Conservation (phyloP, 495 filamentous ascomycete genomes). For the Tuber umbilicatum region DNA sequence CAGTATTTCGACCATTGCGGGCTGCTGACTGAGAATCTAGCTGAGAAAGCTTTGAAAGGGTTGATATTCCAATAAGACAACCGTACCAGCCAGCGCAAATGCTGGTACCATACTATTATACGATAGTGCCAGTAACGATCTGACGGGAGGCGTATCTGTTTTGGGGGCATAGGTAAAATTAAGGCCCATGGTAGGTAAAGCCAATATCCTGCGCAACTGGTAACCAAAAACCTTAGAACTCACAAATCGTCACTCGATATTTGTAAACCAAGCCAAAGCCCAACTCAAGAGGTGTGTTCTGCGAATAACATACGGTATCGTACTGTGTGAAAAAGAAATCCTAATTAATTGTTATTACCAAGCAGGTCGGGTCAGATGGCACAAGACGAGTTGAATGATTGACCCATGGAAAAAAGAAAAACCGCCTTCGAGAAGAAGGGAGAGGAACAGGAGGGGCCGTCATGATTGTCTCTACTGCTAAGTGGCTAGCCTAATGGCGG, state of each 20-base stretch:
- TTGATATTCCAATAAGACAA: not conserved
- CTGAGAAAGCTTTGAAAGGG: not conserved
- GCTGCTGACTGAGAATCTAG: not conserved
- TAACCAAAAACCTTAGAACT: not conserved
- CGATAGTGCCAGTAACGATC: not conserved
- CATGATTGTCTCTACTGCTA: too few relatives aligned
- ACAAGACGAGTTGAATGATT: too few relatives aligned
- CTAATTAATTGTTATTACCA: too few relatives aligned
- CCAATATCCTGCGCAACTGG: not conserved
- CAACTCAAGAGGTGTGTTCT: too few relatives aligned
- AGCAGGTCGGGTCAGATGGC: too few relatives aligned
- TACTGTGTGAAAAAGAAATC: too few relatives aligned
- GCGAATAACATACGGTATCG: too few relatives aligned
- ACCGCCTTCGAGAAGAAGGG: too few relatives aligned
- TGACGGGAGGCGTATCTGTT: not conserved
- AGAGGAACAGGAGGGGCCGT: too few relatives aligned
- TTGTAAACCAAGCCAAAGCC: not conserved
- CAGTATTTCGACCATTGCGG: not conserved
- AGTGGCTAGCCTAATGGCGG: too few relatives aligned
- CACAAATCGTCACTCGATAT: not conserved
- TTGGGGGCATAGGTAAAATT: not conserved
- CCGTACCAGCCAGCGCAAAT: not conserved
- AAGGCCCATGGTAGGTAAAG: not conserved
- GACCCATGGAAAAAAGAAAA: too few relatives aligned
- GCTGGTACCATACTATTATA: not conserved